Percentiles rank a stretch among this genome's conserved stretches.
phyloP scores from a whole-genome alignment of 23 red algal genomes.

The Gracilaria domingensis region DNA sequence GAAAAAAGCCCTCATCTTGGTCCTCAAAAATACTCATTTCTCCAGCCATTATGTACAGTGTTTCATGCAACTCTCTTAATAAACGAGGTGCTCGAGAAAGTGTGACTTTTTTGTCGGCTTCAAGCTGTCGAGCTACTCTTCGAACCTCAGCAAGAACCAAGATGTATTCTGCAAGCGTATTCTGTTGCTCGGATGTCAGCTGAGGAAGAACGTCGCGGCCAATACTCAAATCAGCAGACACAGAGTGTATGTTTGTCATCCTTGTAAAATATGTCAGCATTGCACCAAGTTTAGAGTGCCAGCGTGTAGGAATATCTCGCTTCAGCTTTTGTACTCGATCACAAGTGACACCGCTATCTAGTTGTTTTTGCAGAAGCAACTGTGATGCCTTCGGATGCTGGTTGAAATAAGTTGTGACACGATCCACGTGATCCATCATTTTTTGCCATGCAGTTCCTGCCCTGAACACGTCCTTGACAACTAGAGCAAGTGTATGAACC shows the following conservation, averaged over 20 bases:
- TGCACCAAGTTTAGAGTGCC: too few relatives aligned
- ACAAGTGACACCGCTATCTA: neutral
- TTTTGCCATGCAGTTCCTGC: too few relatives aligned
- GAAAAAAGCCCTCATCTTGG: neutral
- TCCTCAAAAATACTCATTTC: too few relatives aligned
- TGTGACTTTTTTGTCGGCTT: too few relatives aligned
- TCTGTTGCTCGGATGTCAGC: neutral
- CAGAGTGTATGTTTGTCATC: neutral
- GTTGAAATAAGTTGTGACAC: too few relatives aligned
- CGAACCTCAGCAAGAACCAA: too few relatives aligned
- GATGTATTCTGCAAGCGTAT: neutral
- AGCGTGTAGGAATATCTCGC: too few relatives aligned
- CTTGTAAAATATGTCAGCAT: slow-evolving; percentile 9
- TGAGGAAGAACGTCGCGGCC: neutral
- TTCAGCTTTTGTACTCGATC: slow-evolving; percentile 23
- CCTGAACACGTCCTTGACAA: too few relatives aligned
- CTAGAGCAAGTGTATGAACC: neutral
- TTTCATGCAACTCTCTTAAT: too few relatives aligned
- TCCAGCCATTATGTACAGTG: neutral
- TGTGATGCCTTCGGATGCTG: slow-evolving; percentile 1
- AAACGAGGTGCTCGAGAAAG: too few relatives aligned
- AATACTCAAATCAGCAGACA: neutral
- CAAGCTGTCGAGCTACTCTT: too few relatives aligned
- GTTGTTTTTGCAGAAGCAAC: neutral
- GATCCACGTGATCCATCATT: too few relatives aligned